phyloP scores from a whole-genome alignment of 148 eudicot species.

The Heliamphora exappendiculata region DNA sequence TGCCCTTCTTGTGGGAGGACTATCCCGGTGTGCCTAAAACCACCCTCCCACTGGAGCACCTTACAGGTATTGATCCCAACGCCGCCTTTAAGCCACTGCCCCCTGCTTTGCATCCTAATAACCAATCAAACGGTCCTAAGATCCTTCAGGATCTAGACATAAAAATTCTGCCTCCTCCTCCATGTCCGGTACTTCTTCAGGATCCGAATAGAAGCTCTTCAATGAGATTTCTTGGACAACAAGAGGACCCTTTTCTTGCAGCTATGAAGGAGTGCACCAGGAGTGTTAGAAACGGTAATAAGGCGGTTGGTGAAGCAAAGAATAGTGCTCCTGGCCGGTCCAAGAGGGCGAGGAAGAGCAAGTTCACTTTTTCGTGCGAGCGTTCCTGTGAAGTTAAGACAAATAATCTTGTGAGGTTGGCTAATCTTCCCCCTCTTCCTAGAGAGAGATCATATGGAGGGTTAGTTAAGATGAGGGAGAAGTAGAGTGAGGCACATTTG shows the following conservation, averaged over 20 bases:
- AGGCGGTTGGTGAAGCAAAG: background rate
- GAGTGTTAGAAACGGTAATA: background rate
- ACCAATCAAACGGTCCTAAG: background rate
- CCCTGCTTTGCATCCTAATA: background rate
- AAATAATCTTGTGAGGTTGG: slow-evolving; percentile 13
- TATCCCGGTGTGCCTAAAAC: slow-evolving; percentile 33
- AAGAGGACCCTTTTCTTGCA: slow-evolving; percentile 27
- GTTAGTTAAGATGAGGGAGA: background rate
- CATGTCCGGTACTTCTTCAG: background rate
- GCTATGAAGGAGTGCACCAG: slow-evolving; percentile 27
- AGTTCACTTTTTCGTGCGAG: slow-evolving; percentile 20
- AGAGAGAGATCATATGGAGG: background rate
- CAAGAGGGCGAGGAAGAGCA: background rate
- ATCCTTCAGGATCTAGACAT: background rate
- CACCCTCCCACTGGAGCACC: slow-evolving; percentile 9
- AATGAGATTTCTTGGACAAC: background rate
- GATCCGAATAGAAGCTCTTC: slow-evolving; percentile 6
- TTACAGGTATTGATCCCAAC: background rate
- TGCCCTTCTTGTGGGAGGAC: slow-evolving; percentile 45
- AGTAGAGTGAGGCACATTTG: background rate
- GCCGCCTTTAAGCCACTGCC: slow-evolving; percentile 4
- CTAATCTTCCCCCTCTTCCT: slow-evolving; percentile 17
- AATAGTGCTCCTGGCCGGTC: background rate
- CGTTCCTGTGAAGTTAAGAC: slow-evolving; percentile 14
- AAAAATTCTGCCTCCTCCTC: slow-evolving; percentile 21